Evolutionary conservation across 2,329 filamentous ascomycete species (phyloP), one percentile per base, ranked within the genome.

Genomic region (Stagonosporopsis tanaceti): DNA sequence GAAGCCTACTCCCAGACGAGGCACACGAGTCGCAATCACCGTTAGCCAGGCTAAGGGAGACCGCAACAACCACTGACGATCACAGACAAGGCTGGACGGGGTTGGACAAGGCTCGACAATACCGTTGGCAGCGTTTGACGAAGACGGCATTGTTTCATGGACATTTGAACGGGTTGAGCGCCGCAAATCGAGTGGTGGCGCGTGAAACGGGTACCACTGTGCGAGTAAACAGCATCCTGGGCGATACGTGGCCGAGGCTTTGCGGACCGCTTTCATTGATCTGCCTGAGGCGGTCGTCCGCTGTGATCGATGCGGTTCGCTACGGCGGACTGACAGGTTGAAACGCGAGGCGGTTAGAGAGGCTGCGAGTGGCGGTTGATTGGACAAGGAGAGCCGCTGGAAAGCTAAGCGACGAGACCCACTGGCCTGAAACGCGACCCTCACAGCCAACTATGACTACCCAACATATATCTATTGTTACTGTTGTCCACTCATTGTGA

Each of bases 121-220:
- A 32, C 15, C 25, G 22, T 44, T 34, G 42, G 54, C 39, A 47
- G 48, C 59, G 64, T 68, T 68, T 67, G 60, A 68, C 60, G 53
- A 65, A 52, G 60, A 59, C 30, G 28, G 50, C 42, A 50, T 47
- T 65, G 70, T 73, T 73, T 73, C 69, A 71, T 55, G 63, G 65
- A 68, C 61, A 71, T 71, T 68, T 59, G 58, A 47, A 65, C 57
- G 64, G 64, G 64, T 60, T 57, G 54, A 50, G 20, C 44, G 44
- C 44, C 27, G 45, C 6, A 35, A 34, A 15, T 52, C 57, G 53
- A 51, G 50, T 50, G 45, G 57, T 64, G 60, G 62, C 51, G 66
- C 55, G 51, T 70, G 66, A 71, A 71, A 68, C 69, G 62, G 59
- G 45, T 48, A 64, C 56, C 53, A 50, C 40, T 35, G 48, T 41